Percentiles rank a stretch among this genome's conserved stretches.
Evolutionary conservation across 2,329 filamentous ascomycete genomes (phyloP).

Genomic region (Ascochyta fabae): DNA sequence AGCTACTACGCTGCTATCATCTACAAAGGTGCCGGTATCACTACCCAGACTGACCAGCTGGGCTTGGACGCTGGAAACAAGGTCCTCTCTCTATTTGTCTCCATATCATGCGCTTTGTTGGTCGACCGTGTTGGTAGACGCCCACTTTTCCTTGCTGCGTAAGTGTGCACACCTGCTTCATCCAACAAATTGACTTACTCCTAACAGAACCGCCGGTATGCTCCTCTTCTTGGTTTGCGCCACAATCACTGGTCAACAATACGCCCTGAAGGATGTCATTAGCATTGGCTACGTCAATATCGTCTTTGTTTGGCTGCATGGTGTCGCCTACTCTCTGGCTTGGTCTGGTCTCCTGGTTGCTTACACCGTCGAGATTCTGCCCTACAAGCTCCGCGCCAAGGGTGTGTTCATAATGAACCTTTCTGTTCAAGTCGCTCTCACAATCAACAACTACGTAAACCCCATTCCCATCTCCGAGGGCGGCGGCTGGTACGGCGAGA

Average conservation of each 20-base stretch:
- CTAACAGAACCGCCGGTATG: conserved; percentile 2
- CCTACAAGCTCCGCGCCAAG: conserved; percentile 54
- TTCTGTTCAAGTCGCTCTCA: conserved; percentile 64
- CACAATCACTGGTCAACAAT: conserved; percentile 48
- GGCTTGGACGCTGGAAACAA: conserved; percentile 50
- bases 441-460: conserved; percentile 65
- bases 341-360: conserved; percentile 63
- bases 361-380: conserved; percentile 56
- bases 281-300: conserved; percentile 51
- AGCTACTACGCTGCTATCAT: conserved; percentile 48
- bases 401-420: conserved; percentile 63
- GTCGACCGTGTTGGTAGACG: conserved; percentile 52
- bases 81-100: conserved; percentile 48
- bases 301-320: conserved; percentile 56
- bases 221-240: conserved; percentile 5
- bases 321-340: conserved; percentile 56
- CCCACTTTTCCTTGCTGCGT: conserved; percentile 52
- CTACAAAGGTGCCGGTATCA: conserved; percentile 49
- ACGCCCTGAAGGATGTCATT: conserved; percentile 50
- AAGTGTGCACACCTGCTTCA: conserved; percentile 51
- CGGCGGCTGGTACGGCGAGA: conserved; percentile 63
- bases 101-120: conserved; percentile 36
- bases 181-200: conserved; percentile 39
- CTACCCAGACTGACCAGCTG: conserved; percentile 41
- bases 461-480: conserved; percentile 48